Base-by-base conservation (phyloP, 179 eudicot genomes). In the Silene noctiflora region DNA sequence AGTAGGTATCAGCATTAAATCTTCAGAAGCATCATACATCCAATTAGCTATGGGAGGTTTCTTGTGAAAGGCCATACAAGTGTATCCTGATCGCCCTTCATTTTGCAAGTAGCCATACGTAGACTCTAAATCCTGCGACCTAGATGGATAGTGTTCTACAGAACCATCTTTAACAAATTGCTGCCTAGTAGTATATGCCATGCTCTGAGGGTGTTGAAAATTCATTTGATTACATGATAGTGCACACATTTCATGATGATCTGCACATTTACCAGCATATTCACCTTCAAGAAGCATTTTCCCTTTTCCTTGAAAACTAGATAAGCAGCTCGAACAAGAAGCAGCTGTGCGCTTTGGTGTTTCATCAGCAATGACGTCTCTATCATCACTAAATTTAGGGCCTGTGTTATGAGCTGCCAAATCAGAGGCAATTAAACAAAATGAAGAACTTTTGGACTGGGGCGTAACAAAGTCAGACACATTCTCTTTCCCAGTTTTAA, bases 31-130 rank as follows among this genome's bases (percentile, higher is more conserved):
- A 25, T 66, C 82, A 81, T 77, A 75, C 62, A 73, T 69, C 81
- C 72, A 76, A 60, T 83, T 78, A 79, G 75, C 78, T 48, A 73
- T 6, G 42, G 89, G 96, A 39, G 92, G 89, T 82, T 88, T 87
- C 85, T 59, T 83, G 76, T 80, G 66, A 68, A 88, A 86, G 78
- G 86, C 84, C 90, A 88, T 83, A 74, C 82, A 80, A 53, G 79
- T 66, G 60, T 80, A 80, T 56, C 83, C 78, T 59, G 56, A 3
- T n/a, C 69, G 39, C 46, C 53, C 76, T 64, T 84, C 79, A 14
- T 69, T 81, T 83, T 71, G 84, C 67, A 70, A 22, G 42, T 65
- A 33, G 19, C 75, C 73, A 74, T 16, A 59, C 42, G 67, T 19
- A 67, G 79, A 72, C 65, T 76, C 69, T 33, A 44, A 63, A 46